Conservation (phyloP, 768 basidiomycete species). For the Psilocybe sp. region DNA sequence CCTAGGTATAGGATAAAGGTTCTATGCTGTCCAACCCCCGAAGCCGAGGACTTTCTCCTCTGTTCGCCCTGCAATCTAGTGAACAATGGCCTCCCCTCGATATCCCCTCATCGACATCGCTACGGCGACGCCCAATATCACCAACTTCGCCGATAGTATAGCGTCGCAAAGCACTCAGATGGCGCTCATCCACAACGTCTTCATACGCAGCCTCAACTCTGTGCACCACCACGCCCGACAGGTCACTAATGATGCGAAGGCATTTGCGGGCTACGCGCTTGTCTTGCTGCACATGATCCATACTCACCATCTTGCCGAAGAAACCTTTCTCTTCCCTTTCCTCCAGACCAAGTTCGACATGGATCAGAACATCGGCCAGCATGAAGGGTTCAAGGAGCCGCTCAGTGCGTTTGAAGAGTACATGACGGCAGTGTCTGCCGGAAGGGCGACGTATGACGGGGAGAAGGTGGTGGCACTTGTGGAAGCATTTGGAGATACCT, state of each 20-base stretch:
- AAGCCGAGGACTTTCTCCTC: background rate
- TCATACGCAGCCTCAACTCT: conserved; percentile 19
- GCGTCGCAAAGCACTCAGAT: conserved; percentile 12
- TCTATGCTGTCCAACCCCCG: too few relatives aligned
- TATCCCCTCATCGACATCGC: background rate
- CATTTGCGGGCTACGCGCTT: conserved; percentile 5
- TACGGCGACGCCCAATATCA: background rate
- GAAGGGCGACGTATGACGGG: conserved; percentile 6
- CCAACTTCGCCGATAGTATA: background rate
- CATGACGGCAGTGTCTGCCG: background rate
- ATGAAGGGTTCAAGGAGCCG: conserved; percentile 3
- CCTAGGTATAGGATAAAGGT: too few relatives aligned
- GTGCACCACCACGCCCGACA: conserved; percentile 7
- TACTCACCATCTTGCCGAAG: conserved; percentile 6
- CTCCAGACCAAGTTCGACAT: conserved; percentile 6
- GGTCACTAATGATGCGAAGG: conserved; percentile 2
- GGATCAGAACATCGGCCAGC: conserved; percentile 9
- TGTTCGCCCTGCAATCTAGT: background rate
- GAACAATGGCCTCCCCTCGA: background rate
- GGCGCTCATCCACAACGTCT: conserved; percentile 18
- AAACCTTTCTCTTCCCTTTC: conserved; percentile 3
- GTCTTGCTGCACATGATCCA: background rate
- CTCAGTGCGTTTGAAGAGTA: conserved; percentile 4
- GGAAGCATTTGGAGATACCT: conserved; percentile 6
- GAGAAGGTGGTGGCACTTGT: background rate